Conservation (phyloP, 345 rosid genomes). For the Rhizophora apiculata region DNA sequence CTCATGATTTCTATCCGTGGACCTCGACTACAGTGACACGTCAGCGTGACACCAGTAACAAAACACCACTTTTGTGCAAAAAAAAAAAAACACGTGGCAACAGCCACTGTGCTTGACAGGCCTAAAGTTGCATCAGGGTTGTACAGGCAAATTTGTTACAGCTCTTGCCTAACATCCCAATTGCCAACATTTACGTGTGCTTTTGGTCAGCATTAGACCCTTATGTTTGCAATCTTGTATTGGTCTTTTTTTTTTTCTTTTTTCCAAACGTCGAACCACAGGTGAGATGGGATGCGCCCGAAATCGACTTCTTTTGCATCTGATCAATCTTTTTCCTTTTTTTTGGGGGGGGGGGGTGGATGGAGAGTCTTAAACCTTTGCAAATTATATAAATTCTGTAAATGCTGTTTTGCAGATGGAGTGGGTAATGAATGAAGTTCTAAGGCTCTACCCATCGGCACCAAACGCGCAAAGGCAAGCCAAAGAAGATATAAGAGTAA, state of each 20-base stretch:
- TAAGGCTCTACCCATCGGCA: constrained; percentile 73
- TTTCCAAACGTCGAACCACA: too few relatives aligned
- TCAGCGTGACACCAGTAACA: background rate
- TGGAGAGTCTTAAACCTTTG: background rate
- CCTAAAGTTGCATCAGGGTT: background rate
- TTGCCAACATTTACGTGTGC: background rate
- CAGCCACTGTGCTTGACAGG: background rate
- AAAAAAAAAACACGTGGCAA: background rate
- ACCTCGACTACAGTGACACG: too few relatives aligned
- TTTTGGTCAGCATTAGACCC: background rate
- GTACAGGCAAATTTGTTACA: background rate
- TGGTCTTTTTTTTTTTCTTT: too few relatives aligned
- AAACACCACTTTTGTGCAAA: background rate
- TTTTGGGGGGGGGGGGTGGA: too few relatives aligned
- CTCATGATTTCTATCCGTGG: background rate
- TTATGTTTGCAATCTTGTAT: background rate
- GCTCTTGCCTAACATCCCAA: constrained; percentile 1
- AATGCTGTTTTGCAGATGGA: constrained; percentile 57
- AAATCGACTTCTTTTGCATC: too few relatives aligned
- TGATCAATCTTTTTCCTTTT: background rate
- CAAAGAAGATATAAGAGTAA: constrained; percentile 50
- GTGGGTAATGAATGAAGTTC: constrained; percentile 82
- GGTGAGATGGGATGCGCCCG: too few relatives aligned
- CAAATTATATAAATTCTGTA: background rate
- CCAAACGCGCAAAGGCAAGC: constrained; percentile 87